Conservation (phyloP, 169 alveolate species). For the Plasmodium blacklocki region DNA sequence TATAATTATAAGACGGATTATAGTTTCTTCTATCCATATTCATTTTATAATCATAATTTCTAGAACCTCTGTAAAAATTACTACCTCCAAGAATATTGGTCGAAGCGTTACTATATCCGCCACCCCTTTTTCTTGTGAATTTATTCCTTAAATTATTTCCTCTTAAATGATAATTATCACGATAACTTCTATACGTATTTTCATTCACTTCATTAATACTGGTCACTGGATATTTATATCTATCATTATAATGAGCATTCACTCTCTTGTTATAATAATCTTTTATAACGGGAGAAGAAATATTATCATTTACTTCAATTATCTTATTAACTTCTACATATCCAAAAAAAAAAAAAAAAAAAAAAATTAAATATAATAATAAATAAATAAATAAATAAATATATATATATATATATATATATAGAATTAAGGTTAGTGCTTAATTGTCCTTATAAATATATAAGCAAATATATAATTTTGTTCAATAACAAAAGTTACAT, state of each 20-base stretch:
- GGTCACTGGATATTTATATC: slow-evolving; percentile 28
- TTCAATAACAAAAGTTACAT: not conserved
- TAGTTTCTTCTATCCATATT: slow-evolving; percentile 56
- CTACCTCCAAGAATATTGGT: slow-evolving; percentile 13
- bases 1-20: slow-evolving; percentile 37
- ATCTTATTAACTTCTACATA: not conserved
- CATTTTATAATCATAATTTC: slow-evolving; percentile 62
- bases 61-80: slow-evolving; percentile 55
- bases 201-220: slow-evolving; percentile 38
- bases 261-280: slow-evolving; percentile 28
- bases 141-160: slow-evolving; percentile 58
- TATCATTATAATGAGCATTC: slow-evolving; percentile 22
- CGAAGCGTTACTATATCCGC: slow-evolving; percentile 43
- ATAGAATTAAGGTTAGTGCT: not conserved
- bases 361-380: too few relatives aligned
- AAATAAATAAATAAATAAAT: not conserved
- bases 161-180: slow-evolving; percentile 40
- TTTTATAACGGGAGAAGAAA: slow-evolving; percentile 16
- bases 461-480: too few relatives aligned
- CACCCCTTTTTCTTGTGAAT: slow-evolving; percentile 41
- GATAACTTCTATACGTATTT: slow-evolving; percentile 28
- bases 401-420: slow-evolving; percentile 1
- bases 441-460: too few relatives aligned
- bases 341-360: not conserved
- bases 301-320: slow-evolving; percentile 13